Conservation (phyloP, 805 yeast species). For the Metschnikowia hibisci region DNA sequence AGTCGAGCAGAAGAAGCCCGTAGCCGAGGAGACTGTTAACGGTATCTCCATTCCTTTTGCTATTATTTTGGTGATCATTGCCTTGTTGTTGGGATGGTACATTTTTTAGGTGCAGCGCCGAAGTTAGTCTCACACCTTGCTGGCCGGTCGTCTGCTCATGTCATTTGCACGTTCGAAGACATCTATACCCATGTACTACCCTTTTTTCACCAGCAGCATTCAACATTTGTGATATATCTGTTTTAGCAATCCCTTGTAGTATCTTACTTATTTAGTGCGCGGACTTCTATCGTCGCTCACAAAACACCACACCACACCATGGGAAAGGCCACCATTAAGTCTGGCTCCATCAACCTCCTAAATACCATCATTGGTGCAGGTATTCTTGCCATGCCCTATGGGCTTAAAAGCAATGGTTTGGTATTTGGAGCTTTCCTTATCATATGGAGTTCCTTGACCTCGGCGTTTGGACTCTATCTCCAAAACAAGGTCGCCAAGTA, state of each 20-base stretch:
- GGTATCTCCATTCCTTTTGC: constrained; percentile 58
- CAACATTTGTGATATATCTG: constrained; percentile 1
- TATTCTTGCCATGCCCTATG: constrained; percentile 68
- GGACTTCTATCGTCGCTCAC: not conserved
- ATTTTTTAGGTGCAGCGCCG: constrained; percentile 41
- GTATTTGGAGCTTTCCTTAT: constrained; percentile 53
- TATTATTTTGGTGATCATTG: constrained; percentile 39
- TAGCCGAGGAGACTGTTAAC: constrained; percentile 29
- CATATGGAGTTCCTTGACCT: constrained; percentile 58
- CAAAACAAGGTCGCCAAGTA: constrained; percentile 58
- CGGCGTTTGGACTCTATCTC: constrained; percentile 64
- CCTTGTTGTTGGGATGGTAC: constrained; percentile 71
- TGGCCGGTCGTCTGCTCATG: not conserved
- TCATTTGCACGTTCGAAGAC: not conserved
- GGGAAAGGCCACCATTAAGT: constrained; percentile 35
- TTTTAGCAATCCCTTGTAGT: not conserved
- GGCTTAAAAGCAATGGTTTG: constrained; percentile 65
- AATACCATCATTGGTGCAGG: constrained; percentile 85
- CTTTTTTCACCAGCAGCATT: not conserved
- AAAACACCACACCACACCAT: constrained; percentile 4
- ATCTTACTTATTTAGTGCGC: not conserved
- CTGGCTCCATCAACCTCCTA: constrained; percentile 63
- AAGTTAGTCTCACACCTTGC: not conserved
- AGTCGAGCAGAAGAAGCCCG: constrained; percentile 17
- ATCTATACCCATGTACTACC: not conserved